Evolutionary conservation across 129 eudicot genomes (phyloP).

Genomic region (Pittosporum tobira): DNA sequence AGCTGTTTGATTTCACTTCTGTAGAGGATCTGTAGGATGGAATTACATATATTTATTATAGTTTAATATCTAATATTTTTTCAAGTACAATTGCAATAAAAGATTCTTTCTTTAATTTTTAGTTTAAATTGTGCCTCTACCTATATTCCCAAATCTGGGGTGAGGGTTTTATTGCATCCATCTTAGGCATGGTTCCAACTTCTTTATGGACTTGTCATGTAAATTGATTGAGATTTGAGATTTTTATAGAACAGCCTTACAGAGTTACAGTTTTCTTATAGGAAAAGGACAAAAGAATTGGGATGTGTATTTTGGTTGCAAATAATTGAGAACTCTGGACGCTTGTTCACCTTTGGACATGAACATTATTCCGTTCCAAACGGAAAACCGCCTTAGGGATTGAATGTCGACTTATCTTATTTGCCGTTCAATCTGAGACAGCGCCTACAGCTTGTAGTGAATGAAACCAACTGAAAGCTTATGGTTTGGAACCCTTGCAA

Average conservation of each 20-base stretch:
- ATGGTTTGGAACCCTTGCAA: neutral
- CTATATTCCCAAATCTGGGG: no score
- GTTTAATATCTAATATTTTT: neutral
- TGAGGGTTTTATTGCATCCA: no score
- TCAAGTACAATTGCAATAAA: neutral
- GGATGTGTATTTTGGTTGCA: no score
- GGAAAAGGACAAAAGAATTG: no score
- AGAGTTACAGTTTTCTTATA: no score
- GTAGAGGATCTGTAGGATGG: conserved; percentile 24
- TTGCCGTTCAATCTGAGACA: neutral
- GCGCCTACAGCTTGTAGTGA: neutral
- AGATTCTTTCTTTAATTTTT: no score
- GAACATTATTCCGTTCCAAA: neutral
- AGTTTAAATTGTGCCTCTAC: no score
- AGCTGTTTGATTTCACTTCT: conserved; percentile 5
- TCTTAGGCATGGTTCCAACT: no score
- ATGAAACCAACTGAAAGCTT: neutral
- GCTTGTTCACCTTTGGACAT: neutral
- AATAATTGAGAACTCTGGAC: neutral
- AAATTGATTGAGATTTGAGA: no score
- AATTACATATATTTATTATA: conserved; percentile 8
- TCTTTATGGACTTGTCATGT: no score
- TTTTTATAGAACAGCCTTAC: no score
- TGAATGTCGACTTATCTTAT: neutral
- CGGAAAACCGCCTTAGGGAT: neutral